Conservation (phyloP, 129 eudicot species). For the Escallonia herrerae region DNA sequence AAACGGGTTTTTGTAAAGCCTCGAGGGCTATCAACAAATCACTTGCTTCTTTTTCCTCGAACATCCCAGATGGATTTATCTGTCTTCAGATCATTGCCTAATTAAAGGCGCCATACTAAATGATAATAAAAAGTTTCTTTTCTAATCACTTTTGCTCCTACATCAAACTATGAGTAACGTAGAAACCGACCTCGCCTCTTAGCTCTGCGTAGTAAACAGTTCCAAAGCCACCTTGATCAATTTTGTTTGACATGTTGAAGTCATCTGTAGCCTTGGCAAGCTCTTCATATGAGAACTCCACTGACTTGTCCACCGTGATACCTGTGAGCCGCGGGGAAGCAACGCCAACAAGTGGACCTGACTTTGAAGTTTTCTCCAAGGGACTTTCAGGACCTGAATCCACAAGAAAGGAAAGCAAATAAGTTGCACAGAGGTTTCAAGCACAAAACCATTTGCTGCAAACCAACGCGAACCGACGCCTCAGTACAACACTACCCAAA, state of each 20-base stretch:
- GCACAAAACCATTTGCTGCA: neutral
- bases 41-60: no score
- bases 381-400: slow-evolving; percentile 29
- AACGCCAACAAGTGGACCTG: slow-evolving; percentile 28
- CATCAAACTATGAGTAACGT: neutral
- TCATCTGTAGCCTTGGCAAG: slow-evolving; percentile 64
- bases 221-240: slow-evolving; percentile 91
- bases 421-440: neutral
- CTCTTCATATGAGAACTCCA: slow-evolving; percentile 79
- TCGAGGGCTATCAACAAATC: no score
- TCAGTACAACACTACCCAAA: no score
- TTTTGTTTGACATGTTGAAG: slow-evolving; percentile 54
- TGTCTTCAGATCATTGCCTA: neutral
- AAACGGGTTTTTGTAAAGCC: no score
- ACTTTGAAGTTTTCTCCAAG: slow-evolving; percentile 33
- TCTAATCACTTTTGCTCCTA: neutral
- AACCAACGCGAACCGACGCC: no score
- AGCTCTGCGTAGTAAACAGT: slow-evolving; percentile 70
- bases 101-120: neutral
- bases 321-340: slow-evolving; percentile 41
- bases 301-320: slow-evolving; percentile 61
- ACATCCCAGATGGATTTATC: no score
- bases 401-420: neutral
- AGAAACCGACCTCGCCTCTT: slow-evolving; percentile 70
- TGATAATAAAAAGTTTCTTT: no score